Conservation (phyloP, 345 rosid species). For the Salix viminalis region DNA sequence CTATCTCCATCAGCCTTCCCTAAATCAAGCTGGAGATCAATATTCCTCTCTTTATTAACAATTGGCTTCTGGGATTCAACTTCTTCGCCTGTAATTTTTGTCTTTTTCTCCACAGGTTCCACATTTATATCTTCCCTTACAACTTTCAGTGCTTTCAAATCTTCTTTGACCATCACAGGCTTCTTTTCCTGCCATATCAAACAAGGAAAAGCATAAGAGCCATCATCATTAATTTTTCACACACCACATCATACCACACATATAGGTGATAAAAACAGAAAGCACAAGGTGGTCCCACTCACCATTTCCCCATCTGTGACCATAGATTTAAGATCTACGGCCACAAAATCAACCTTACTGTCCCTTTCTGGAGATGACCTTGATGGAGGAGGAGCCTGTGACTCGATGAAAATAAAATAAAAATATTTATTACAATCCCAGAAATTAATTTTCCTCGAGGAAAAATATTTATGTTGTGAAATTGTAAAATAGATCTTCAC, state of each 20-base stretch:
- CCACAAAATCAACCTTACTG: conserved; percentile 54
- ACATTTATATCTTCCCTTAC: conserved; percentile 36
- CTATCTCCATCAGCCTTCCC: conserved; percentile 64
- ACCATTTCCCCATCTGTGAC: conserved; percentile 59
- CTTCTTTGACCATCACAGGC: conserved; percentile 39
- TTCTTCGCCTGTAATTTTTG: conserved; percentile 31
- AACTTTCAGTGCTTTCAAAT: conserved; percentile 33
- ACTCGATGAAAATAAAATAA: neutral
- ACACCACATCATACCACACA: neutral
- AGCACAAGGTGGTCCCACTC: conserved; percentile 37
- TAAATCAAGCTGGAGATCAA: conserved; percentile 73
- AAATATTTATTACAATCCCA: neutral
- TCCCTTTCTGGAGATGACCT: conserved; percentile 87
- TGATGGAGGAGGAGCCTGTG: conserved; percentile 80
- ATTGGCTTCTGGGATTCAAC: conserved; percentile 46
- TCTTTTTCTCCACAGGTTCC: conserved; percentile 48
- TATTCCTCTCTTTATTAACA: conserved; percentile 43
- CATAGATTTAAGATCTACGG: conserved; percentile 54
- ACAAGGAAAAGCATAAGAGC: conserved; percentile 3
- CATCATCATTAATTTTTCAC: conserved; percentile 14
- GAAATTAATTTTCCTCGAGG: neutral
- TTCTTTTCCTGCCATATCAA: conserved; percentile 46
- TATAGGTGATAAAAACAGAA: neutral
- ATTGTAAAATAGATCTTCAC: conserved; percentile 35
- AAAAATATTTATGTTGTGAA: neutral